Evolutionary conservation across 345 rosid species (phyloP).

Genomic region (Moricandia arvensis): DNA sequence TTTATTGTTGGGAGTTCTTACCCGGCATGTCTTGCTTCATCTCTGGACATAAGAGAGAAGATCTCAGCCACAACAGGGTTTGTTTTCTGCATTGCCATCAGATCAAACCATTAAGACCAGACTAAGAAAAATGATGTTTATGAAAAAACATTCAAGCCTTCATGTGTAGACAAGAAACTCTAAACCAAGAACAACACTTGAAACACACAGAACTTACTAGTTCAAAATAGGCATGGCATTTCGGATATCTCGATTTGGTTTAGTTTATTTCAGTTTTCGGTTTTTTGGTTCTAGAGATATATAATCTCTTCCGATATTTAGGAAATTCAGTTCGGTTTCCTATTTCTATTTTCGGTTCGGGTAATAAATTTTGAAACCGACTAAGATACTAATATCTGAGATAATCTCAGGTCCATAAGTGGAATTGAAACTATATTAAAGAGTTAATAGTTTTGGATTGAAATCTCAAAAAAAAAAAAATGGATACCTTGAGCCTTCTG

Average conservation of each 20-base stretch:
- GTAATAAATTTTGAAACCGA: not conserved
- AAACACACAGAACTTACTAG: not conserved
- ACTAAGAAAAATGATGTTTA: not conserved
- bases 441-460: not conserved
- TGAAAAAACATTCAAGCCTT: constrained; percentile 1
- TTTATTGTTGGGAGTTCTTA: constrained; percentile 28
- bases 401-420: not conserved
- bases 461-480: not conserved
- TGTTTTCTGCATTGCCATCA: constrained; percentile 65
- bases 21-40: constrained; percentile 99
- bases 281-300: too few relatives aligned
- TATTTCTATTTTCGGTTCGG: too few relatives aligned
- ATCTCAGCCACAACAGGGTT: constrained; percentile 97
- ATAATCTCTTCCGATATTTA: too few relatives aligned
- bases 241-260: too few relatives aligned
- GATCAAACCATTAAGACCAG: not conserved
- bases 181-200: not conserved
- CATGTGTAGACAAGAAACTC: constrained; percentile 9
- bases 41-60: constrained; percentile 97
- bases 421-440: not conserved
- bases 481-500: constrained; percentile 86
- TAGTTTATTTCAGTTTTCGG: too few relatives aligned
- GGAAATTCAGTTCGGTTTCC: too few relatives aligned
- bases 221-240: not conserved
- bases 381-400: too few relatives aligned